Percentiles rank a stretch among this genome's conserved stretches.
phyloP scores from a whole-genome alignment of 2,329 filamentous ascomycete species.

The Penicillium sp. region DNA sequence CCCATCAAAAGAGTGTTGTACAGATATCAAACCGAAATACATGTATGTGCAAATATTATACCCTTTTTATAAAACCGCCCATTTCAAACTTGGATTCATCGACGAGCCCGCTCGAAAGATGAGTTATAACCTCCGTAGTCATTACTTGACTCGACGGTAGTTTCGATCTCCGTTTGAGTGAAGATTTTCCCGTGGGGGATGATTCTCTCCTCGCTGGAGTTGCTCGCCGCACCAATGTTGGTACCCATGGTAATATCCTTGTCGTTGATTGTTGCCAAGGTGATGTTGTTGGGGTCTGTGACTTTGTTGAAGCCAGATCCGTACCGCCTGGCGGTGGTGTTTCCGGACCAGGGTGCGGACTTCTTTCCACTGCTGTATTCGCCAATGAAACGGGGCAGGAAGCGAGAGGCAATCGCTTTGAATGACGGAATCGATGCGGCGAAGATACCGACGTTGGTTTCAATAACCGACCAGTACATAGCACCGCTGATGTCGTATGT shows the following conservation, averaged over 20 bases:
- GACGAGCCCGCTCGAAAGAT: conserved; percentile 15
- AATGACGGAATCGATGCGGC: conserved; percentile 46
- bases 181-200: conserved; percentile 34
- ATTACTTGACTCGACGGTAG: conserved; percentile 28
- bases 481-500: conserved; percentile 42
- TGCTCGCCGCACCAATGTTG: conserved; percentile 21
- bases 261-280: conserved; percentile 19
- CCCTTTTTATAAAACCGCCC: background rate
- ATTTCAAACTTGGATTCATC: background rate
- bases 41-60: conserved; percentile 5
- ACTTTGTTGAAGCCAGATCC: conserved; percentile 32
- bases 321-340: conserved; percentile 17
- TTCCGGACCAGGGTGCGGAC: conserved; percentile 27
- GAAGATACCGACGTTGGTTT: conserved; percentile 46
- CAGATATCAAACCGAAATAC: conserved; percentile 4
- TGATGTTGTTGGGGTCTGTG: conserved; percentile 22
- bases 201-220: conserved; percentile 32
- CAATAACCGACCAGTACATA: conserved; percentile 50
- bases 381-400: conserved; percentile 45
- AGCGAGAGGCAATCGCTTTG: conserved; percentile 43
- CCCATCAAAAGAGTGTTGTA: background rate
- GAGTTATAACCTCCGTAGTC: background rate
- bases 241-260: conserved; percentile 23
- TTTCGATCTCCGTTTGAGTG: conserved; percentile 34
- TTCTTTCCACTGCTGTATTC: conserved; percentile 31